These are phyloP conservation scores for Inga laurina DNA, from an alignment of 306 rosid species.

Conservation along the genomic window DNA sequence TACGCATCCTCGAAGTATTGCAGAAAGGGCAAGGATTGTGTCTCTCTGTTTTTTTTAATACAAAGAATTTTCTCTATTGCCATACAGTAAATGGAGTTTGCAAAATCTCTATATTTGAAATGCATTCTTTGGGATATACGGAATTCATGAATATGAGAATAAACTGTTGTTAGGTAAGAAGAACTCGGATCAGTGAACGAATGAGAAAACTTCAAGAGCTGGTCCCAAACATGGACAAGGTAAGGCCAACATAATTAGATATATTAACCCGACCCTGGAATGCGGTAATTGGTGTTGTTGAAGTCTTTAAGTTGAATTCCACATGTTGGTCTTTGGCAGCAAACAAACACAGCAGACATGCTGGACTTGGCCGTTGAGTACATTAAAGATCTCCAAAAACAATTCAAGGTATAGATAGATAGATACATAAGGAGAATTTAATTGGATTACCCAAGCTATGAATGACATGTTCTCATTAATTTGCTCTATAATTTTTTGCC, in stretches of 20 bases:
- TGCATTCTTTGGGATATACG: not conserved
- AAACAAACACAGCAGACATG: slow-evolving; percentile 97
- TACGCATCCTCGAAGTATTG: slow-evolving; percentile 97
- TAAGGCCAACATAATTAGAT: slow-evolving; percentile 25
- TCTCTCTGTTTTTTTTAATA: not conserved
- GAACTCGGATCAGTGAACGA: slow-evolving; percentile 93
- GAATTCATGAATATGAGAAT: not conserved
- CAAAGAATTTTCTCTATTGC: too few relatives aligned
- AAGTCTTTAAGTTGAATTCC: slow-evolving; percentile 1
- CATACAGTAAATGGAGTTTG: not conserved
- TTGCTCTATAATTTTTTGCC: not conserved
- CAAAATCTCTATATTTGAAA: slow-evolving; percentile 1
- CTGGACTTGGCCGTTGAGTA: slow-evolving; percentile 87
- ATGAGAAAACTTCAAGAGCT: slow-evolving; percentile 91
- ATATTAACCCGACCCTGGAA: not conserved
- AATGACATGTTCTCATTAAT: not conserved
- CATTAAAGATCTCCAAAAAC: slow-evolving; percentile 89
- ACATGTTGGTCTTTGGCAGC: slow-evolving; percentile 51
- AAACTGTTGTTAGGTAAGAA: slow-evolving; percentile 61
- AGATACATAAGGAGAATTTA: not conserved
- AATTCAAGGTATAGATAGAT: slow-evolving; percentile 63
- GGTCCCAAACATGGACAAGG: slow-evolving; percentile 98
- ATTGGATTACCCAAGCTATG: not conserved
- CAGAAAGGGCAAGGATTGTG: slow-evolving; percentile 65
- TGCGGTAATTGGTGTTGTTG: not conserved